Base-by-base conservation (phyloP, 78 protist species). In the Ministeria vibrans region DNA sequence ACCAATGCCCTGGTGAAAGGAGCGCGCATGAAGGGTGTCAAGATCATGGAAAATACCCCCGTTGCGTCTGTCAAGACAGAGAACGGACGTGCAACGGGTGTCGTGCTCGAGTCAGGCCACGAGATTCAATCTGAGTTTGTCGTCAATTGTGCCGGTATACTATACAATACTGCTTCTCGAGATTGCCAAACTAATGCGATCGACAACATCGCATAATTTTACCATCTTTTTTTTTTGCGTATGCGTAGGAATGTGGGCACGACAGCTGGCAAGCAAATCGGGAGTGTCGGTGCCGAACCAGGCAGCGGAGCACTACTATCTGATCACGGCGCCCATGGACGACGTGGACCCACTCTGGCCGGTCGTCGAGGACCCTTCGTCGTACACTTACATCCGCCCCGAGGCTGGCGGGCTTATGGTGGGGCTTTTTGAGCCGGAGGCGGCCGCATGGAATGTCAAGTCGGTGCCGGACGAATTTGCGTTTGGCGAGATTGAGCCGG, bases 221-320 rank as follows among this genome's bases (percentile, higher is more conserved):
- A 6, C 70, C 70, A 11, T 64, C 30, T 9, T 20, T 20, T 20
- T 64, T 34, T 34, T 20, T 23, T 43, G 62, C 11, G 39, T 9
- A 13, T 13, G 28, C 55, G 7, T 41, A 63, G 71, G 43, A 34
- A 41, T 32, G 32, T 20, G 6, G 34, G 18, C 71, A 34, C 38
- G 79, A 49, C n/a, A n/a, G n/a, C n/a, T n/a, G n/a, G n/a, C n/a
- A n/a, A n/a, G n/a, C n/a, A n/a, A n/a, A n/a, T n/a, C n/a, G n/a
- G n/a, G n/a, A 22, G 89, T 85, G 23, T 5, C 25, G 41, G 28
- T 84, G 39, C 89, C 89, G 27, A 34, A 42, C 61, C 89, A 85
- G 27, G 83, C 89, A 2, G 82, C 83, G 1, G 89, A 85, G 79
- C 89, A 85, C 72, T 85, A 59, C 39, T 85, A 85, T 41, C 49